These are phyloP conservation scores for Chloropicon primus DNA, from an alignment of 139 green algal species.

Conservation along the genomic window DNA sequence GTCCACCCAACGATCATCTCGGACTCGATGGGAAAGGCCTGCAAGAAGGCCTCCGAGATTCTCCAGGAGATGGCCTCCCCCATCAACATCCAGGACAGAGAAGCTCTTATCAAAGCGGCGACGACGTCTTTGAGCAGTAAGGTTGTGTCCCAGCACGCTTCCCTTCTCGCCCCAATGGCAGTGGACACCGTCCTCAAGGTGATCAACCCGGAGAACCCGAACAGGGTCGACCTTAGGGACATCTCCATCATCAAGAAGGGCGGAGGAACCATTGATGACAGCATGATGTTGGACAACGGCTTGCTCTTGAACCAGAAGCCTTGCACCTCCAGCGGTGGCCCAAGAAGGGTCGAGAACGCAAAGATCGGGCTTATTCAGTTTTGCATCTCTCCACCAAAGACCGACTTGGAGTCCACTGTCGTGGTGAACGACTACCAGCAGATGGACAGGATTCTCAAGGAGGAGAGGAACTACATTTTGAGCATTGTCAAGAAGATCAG, in stretches of 20 bases:
- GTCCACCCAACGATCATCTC: slow-evolving; percentile 93
- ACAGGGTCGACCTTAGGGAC: slow-evolving; percentile 84
- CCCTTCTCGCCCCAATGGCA: slow-evolving; percentile 88
- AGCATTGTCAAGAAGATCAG: slow-evolving; percentile 96
- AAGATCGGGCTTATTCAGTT: slow-evolving; percentile 94
- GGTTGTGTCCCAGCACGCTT: slow-evolving; percentile 90
- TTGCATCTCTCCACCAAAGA: slow-evolving; percentile 91
- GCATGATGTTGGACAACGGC: slow-evolving; percentile 72
- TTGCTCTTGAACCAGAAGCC: slow-evolving; percentile 94
- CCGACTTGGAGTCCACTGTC: slow-evolving; percentile 97
- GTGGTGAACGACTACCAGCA: slow-evolving; percentile 41
- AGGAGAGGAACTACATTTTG: slow-evolving; percentile 99
- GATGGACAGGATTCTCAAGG: slow-evolving; percentile 83
- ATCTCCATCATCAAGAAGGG: slow-evolving; percentile 84
- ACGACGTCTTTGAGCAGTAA: slow-evolving; percentile 73
- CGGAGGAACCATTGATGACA: slow-evolving; percentile 88
- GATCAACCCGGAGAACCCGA: slow-evolving; percentile 54
- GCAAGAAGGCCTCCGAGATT: slow-evolving; percentile 62
- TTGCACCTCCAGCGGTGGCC: slow-evolving; percentile 70
- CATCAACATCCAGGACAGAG: slow-evolving; percentile 79
- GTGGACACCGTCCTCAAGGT: slow-evolving; percentile 85
- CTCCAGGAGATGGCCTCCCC: slow-evolving; percentile 64
- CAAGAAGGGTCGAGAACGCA: slow-evolving; percentile 80
- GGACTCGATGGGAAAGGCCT: slow-evolving; percentile 76
- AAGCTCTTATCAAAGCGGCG: slow-evolving; percentile 75